Conservation (phyloP, 2,329 filamentous ascomycete genomes). For the Cladosporium austrohemisphaericum region DNA sequence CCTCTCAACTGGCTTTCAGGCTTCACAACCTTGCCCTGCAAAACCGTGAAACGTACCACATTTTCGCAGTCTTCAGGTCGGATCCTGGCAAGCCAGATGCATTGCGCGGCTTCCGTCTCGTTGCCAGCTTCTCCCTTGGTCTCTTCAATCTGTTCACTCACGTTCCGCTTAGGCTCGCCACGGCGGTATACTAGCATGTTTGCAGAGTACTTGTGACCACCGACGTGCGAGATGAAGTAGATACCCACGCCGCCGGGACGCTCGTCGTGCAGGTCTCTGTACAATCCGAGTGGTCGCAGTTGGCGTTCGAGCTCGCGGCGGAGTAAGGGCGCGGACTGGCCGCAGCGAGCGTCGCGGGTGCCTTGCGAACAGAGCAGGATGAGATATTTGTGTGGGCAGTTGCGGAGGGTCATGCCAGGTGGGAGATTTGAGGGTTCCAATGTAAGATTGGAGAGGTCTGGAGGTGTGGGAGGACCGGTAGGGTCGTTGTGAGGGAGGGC, state of each 20-base stretch:
- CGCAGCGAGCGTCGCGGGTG: slow-evolving; percentile 92
- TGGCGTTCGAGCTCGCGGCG: slow-evolving; percentile 85
- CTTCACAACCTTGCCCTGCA: slow-evolving; percentile 93
- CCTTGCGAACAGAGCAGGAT: slow-evolving; percentile 92
- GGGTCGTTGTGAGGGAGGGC: slow-evolving; percentile 12
- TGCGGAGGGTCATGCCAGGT: slow-evolving; percentile 51
- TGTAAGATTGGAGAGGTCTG: slow-evolving; percentile 13
- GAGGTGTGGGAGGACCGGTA: slow-evolving; percentile 22
- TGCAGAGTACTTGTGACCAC: slow-evolving; percentile 92
- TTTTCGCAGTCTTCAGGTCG: slow-evolving; percentile 89
- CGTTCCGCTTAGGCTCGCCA: slow-evolving; percentile 31
- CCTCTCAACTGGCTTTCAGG: slow-evolving; percentile 79
- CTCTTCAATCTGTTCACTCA: slow-evolving; percentile 29
- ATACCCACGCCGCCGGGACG: slow-evolving; percentile 88
- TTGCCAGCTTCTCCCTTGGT: slow-evolving; percentile 37
- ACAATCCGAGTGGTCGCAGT: slow-evolving; percentile 76
- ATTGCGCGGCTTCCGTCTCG: slow-evolving; percentile 64
- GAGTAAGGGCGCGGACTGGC: slow-evolving; percentile 87
- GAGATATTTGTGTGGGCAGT: slow-evolving; percentile 77
- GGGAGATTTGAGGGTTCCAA: slow-evolving; percentile 25
- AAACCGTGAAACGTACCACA: slow-evolving; percentile 78
- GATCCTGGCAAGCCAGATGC: slow-evolving; percentile 87
- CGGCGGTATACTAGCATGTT: slow-evolving; percentile 89
- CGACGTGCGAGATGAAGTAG: slow-evolving; percentile 94
- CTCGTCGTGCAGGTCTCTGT: slow-evolving; percentile 82